phyloP scores from a whole-genome alignment of 2,329 filamentous ascomycete species.

The Colletotrichum gigasporum region DNA sequence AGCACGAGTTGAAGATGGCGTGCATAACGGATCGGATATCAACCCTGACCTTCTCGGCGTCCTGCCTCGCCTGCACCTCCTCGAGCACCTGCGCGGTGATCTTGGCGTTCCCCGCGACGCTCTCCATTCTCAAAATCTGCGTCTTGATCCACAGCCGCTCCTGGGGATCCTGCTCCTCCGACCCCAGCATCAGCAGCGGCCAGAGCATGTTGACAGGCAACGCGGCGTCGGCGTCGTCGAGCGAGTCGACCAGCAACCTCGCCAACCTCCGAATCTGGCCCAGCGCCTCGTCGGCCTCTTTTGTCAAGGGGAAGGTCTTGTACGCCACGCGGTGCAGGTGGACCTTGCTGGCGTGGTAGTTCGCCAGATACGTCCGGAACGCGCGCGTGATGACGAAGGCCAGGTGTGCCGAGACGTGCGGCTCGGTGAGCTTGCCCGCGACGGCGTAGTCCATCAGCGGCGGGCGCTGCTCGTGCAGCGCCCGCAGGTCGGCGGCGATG shows the following conservation, averaged over 20 bases:
- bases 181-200: slow-evolving; percentile 65
- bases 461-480: slow-evolving; percentile 59
- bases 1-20: slow-evolving; percentile 59
- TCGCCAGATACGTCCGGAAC: slow-evolving; percentile 65
- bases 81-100: slow-evolving; percentile 57
- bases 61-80: slow-evolving; percentile 56
- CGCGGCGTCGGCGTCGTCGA: slow-evolving; percentile 52
- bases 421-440: slow-evolving; percentile 57
- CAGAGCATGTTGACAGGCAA: slow-evolving; percentile 66
- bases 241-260: slow-evolving; percentile 52
- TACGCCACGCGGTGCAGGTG: slow-evolving; percentile 67
- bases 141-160: slow-evolving; percentile 61
- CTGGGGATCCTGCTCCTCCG: slow-evolving; percentile 59
- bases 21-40: slow-evolving; percentile 58
- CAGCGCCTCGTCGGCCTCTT: slow-evolving; percentile 57
- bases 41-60: slow-evolving; percentile 48
- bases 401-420: slow-evolving; percentile 58
- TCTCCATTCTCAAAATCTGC: slow-evolving; percentile 58
- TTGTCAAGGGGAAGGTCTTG: slow-evolving; percentile 60
- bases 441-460: slow-evolving; percentile 66
- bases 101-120: slow-evolving; percentile 52
- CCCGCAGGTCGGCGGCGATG: slow-evolving; percentile 60
- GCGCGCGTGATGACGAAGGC: slow-evolving; percentile 60
- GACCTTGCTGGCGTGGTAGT: slow-evolving; percentile 65
- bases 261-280: slow-evolving; percentile 58